Conservation (phyloP, 2,329 filamentous ascomycete genomes). For the Arthroderma uncinatum region DNA sequence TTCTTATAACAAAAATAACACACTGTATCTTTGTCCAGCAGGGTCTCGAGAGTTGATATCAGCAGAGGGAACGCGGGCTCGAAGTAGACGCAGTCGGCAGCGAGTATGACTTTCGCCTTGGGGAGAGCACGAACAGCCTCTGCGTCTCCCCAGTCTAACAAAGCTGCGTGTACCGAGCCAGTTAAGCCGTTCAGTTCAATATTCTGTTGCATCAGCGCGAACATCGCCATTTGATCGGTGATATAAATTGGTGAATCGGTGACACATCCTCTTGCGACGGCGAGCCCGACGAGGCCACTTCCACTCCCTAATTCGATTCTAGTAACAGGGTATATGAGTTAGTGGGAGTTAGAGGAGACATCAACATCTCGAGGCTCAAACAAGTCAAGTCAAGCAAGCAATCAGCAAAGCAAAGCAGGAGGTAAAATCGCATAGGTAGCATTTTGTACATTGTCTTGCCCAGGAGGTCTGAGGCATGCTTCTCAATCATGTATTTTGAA, state of each 20-base stretch:
- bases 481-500: slow-evolving; percentile 71
- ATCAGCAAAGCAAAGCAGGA: slow-evolving; percentile 6
- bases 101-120: slow-evolving; percentile 71
- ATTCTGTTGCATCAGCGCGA: slow-evolving; percentile 74
- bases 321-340: slow-evolving; percentile 10
- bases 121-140: slow-evolving; percentile 29
- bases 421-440: background rate
- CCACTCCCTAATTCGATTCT: slow-evolving; percentile 89
- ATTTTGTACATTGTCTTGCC: slow-evolving; percentile 56
- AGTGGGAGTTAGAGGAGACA: background rate
- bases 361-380: background rate
- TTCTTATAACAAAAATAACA: slow-evolving; percentile 95
- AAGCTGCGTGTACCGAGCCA: slow-evolving; percentile 50
- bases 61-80: slow-evolving; percentile 89
- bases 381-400: slow-evolving; percentile 7
- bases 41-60: slow-evolving; percentile 61
- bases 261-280: slow-evolving; percentile 46
- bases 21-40: slow-evolving; percentile 51
- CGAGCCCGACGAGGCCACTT: slow-evolving; percentile 68
- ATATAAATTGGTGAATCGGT: slow-evolving; percentile 54
- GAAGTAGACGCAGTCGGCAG: slow-evolving; percentile 94
- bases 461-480: slow-evolving; percentile 52
- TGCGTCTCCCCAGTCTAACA: slow-evolving; percentile 65
- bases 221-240: slow-evolving; percentile 82
- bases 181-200: slow-evolving; percentile 66